Conservation (phyloP, 148 eudicot species). For the Rhododendron molle region DNA sequence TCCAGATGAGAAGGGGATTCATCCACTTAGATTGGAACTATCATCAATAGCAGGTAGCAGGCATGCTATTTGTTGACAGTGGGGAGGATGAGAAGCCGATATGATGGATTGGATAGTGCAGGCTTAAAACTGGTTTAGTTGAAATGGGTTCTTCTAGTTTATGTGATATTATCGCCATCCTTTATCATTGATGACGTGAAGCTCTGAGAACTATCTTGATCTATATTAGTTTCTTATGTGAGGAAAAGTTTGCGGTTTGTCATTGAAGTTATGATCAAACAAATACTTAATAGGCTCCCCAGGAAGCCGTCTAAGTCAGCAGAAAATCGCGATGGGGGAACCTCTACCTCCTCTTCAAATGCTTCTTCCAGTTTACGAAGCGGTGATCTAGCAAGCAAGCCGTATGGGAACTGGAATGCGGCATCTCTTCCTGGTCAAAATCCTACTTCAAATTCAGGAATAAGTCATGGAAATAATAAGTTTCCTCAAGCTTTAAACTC, state of each 20-base stretch:
- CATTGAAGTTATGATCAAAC: constrained; percentile 57
- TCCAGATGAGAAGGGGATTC: constrained; percentile 11
- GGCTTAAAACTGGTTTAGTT: constrained; percentile 2
- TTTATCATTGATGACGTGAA: background rate
- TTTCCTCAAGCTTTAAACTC: constrained; percentile 29
- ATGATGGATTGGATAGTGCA: constrained; percentile 10
- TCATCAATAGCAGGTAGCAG: background rate
- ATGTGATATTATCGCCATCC: background rate
- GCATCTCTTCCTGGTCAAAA: constrained; percentile 31
- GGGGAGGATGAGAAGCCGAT: constrained; percentile 1
- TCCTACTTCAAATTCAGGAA: constrained; percentile 34
- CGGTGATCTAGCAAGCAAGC: constrained; percentile 38
- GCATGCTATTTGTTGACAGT: background rate
- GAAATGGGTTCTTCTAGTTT: constrained; percentile 6
- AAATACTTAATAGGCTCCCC: constrained; percentile 77
- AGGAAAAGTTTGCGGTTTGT: constrained; percentile 13
- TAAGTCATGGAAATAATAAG: constrained; percentile 36
- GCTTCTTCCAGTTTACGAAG: constrained; percentile 41
- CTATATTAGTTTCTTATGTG: constrained; percentile 2
- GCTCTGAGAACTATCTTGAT: constrained; percentile 1
- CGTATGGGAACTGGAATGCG: constrained; percentile 40
- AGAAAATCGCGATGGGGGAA: constrained; percentile 57
- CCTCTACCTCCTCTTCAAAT: constrained; percentile 37
- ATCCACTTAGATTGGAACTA: background rate
- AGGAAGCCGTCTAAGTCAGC: constrained; percentile 68